phyloP scores from a whole-genome alignment of 2,329 filamentous ascomycete species.

The Periconia digitata region DNA sequence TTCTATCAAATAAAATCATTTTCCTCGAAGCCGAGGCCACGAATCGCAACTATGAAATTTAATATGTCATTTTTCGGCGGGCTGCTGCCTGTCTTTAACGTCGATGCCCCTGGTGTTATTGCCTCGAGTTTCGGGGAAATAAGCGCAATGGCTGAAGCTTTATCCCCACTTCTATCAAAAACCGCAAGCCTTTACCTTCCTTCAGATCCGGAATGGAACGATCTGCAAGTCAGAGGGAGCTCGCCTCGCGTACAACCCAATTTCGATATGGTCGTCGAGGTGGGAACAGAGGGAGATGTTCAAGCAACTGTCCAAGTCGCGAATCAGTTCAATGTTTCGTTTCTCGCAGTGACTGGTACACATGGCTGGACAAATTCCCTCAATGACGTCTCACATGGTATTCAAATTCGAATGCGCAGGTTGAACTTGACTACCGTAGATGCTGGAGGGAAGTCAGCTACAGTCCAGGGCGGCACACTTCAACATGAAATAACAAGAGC shows the following conservation, averaged over 20 bases:
- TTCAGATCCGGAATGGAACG: slow-evolving; percentile 13
- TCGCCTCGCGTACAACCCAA: slow-evolving; percentile 18
- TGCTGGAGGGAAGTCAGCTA: slow-evolving; percentile 20
- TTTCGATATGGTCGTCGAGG: slow-evolving; percentile 18
- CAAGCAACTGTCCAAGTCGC: slow-evolving; percentile 12
- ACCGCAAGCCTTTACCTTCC: slow-evolving; percentile 18
- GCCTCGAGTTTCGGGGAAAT: no score
- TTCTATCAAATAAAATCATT: no score
- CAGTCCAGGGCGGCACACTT: slow-evolving; percentile 29
- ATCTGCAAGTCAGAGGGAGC: slow-evolving; percentile 15
- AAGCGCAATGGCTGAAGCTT: no score
- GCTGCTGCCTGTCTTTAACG: no score
- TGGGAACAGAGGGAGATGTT: slow-evolving; percentile 20
- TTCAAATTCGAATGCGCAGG: slow-evolving; percentile 35
- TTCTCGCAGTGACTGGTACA: slow-evolving; percentile 38
- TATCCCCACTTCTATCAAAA: slow-evolving; percentile 7
- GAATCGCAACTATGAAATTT: no score
- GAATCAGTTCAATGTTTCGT: slow-evolving; percentile 30
- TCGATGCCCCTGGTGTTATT: no score
- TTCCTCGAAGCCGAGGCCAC: no score
- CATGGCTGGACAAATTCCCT: slow-evolving; percentile 38
- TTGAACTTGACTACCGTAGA: slow-evolving; percentile 30
- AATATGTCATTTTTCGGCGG: no score
- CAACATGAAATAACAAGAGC: slow-evolving; percentile 27
- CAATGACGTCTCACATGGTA: slow-evolving; percentile 23